Evolutionary conservation across 331 rosid genomes (phyloP).

Genomic region (Malus hybrid): DNA sequence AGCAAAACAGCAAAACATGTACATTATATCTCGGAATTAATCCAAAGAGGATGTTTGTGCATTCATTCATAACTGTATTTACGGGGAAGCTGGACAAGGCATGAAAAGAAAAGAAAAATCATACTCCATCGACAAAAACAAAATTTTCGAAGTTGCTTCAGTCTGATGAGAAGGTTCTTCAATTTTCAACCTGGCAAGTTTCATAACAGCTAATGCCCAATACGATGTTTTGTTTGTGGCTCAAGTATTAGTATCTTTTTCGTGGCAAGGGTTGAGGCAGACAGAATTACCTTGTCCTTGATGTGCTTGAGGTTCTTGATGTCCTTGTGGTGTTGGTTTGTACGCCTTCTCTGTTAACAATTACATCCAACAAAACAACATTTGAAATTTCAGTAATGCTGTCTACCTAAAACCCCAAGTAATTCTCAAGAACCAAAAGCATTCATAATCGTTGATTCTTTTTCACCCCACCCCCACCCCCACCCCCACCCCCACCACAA

Average conservation of each 20-base stretch:
- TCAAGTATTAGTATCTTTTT: not conserved
- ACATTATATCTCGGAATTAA: not conserved
- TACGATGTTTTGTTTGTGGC: not conserved
- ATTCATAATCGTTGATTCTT: not conserved
- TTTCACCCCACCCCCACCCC: not conserved
- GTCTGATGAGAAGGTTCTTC: not conserved
- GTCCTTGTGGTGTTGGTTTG: constrained; percentile 31
- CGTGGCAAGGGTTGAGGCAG: not conserved
- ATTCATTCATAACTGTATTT: not conserved
- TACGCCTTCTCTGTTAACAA: constrained; percentile 56
- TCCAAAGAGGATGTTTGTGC: not conserved
- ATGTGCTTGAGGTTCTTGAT: constrained; percentile 22
- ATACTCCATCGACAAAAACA: not conserved
- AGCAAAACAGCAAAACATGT: not conserved
- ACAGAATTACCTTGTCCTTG: constrained; percentile 43
- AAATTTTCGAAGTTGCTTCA: not conserved
- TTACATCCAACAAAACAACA: not conserved
- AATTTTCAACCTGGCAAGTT: not conserved
- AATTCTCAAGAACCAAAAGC: not conserved
- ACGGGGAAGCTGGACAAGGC: not conserved
- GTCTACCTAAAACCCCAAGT: not conserved
- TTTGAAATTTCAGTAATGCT: not conserved
- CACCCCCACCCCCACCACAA: not conserved
- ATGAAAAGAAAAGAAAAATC: not conserved
- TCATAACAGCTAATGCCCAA: not conserved